phyloP scores from a whole-genome alignment of 352 stramenopile genomes.

The Sclerospora graminicola region DNA sequence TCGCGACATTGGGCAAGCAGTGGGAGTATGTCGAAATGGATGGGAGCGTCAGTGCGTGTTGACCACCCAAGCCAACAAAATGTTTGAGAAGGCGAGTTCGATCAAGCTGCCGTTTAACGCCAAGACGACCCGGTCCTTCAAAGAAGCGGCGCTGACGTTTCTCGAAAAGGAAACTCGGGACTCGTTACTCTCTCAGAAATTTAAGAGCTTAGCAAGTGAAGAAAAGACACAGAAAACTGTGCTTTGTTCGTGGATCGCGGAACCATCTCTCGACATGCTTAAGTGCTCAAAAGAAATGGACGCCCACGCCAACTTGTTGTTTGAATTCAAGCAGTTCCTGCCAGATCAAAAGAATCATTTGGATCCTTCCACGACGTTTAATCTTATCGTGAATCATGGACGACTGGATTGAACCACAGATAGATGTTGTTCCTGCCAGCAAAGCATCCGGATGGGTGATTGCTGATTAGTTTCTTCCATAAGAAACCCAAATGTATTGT shows the following conservation, averaged over 20 bases:
- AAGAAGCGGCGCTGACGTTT: conserved; percentile 88
- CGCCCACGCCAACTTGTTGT: no score
- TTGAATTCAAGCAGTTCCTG: conserved; percentile 90
- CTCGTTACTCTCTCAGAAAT: conserved; percentile 79
- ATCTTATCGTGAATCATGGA: conserved; percentile 87
- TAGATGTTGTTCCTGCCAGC: conserved; percentile 88
- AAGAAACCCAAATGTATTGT: conserved; percentile 86
- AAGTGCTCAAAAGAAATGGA: conserved; percentile 86
- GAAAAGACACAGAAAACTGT: conserved; percentile 90
- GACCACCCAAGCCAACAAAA: conserved; percentile 84
- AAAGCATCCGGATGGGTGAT: no score
- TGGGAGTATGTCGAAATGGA: conserved; percentile 74
- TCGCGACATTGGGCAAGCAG: conserved; percentile 83
- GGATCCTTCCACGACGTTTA: conserved; percentile 86
- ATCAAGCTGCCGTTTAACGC: conserved; percentile 85
- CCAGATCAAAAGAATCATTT: conserved; percentile 82
- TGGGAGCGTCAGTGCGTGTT: conserved; percentile 79
- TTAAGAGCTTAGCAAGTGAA: conserved; percentile 64
- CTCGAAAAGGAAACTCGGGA: conserved; percentile 76
- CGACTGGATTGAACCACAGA: conserved; percentile 90
- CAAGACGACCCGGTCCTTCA: conserved; percentile 83
- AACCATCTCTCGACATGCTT: conserved; percentile 89
- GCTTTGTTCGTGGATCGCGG: conserved; percentile 88
- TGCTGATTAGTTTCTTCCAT: conserved; percentile 86
- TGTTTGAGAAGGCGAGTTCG: conserved; percentile 81